Evolutionary conservation across 148 eudicot genomes (phyloP).

Genomic region (Rhododendron mucronatum): DNA sequence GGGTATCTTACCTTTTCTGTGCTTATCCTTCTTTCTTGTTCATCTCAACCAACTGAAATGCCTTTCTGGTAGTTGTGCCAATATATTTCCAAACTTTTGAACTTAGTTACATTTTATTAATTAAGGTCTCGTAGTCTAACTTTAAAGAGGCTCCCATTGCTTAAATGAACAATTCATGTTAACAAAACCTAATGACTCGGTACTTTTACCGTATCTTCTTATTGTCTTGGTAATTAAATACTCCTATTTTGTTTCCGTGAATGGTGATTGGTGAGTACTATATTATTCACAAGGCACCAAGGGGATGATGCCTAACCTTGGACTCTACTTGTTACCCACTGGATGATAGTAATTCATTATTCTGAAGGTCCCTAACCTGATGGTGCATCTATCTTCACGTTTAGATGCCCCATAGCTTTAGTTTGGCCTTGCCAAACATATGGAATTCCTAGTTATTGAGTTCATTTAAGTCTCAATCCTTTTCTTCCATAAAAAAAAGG

Average conservation of each 20-base stretch:
- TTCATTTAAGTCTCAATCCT: neutral
- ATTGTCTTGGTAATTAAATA: neutral
- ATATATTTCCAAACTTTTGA: neutral
- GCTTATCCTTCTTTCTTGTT: neutral
- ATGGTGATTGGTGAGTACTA: neutral
- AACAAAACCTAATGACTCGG: neutral
- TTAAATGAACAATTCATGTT: neutral
- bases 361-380: neutral
- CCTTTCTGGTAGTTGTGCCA: neutral
- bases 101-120: neutral
- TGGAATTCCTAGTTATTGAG: neutral
- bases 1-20: slow-evolving; percentile 41
- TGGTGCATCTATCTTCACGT: neutral
- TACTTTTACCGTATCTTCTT: neutral
- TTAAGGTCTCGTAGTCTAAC: neutral
- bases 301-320: neutral
- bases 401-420: neutral
- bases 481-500: neutral
- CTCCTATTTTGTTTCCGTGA: neutral
- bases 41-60: neutral
- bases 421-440: neutral
- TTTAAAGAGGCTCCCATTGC: neutral
- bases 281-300: neutral
- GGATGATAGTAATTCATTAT: neutral
- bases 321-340: neutral